A percentile compares a stretch with the other conserved stretches of the same genome.
These are phyloP conservation scores for Kodamaea fungicola DNA, from an alignment of 1,139 yeast species.

Conservation along the genomic window DNA sequence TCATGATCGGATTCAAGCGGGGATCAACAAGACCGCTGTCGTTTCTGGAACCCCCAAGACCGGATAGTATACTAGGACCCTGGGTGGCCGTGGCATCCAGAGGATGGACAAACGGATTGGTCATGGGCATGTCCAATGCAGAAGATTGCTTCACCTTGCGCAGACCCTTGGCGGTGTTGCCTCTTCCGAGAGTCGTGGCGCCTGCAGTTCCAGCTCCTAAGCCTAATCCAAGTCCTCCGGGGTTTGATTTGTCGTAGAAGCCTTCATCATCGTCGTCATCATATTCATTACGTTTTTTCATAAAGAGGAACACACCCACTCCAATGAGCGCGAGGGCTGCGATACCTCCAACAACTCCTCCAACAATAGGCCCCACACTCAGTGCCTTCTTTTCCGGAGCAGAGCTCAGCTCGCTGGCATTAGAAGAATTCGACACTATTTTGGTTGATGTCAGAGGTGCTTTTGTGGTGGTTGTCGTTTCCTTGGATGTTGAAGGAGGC, in stretches of 20 bases:
- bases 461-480: conserved; percentile 10
- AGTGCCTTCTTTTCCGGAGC: conserved; percentile 10
- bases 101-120: conserved; percentile 58
- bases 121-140: conserved; percentile 45
- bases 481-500: conserved; percentile 15
- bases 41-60: conserved; percentile 11
- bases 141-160: conserved; percentile 10
- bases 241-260: conserved; percentile 31
- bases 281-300: conserved; percentile 40
- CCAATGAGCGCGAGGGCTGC: conserved; percentile 48
- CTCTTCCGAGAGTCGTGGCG: conserved; percentile 17
- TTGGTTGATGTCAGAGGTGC: conserved; percentile 1
- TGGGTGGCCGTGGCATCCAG: conserved; percentile 41
- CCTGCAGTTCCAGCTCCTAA: conserved; percentile 8
- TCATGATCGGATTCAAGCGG: conserved; percentile 62
- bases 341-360: conserved; percentile 66
- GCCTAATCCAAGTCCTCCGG: conserved; percentile 13
- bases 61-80: conserved; percentile 3
- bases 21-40: conserved; percentile 39
- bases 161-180: conserved; percentile 26
- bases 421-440: conserved; percentile 4
- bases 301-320: conserved; percentile 41
- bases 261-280: conserved; percentile 45
- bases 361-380: conserved; percentile 57
- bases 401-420: conserved; percentile 3